Evolutionary conservation across 306 rosid species (phyloP), one percentile per base, ranked within the genome.

Genomic region (Coriaria nepalensis): DNA sequence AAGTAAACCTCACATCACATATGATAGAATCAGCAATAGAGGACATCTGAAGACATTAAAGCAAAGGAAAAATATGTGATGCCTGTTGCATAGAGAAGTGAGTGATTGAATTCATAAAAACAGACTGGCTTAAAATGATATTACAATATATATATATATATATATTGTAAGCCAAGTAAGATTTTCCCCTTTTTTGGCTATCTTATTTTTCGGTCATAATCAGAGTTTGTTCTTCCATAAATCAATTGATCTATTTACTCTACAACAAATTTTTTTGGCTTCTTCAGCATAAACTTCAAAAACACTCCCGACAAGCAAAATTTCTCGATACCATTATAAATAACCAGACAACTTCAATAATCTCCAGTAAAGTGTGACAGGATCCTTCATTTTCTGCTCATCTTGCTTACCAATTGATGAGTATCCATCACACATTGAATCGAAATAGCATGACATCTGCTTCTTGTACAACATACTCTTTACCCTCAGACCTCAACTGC

Each of bases 381-480:
- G 2, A 20, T 3, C 29, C 29, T 20, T 20, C 29, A 20, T 20
- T 20, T 20, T 20, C 29, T 20, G 29, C 29, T 20, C 29, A 20
- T 3, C 1, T 20, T 20, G 29, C 29, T 20, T 20, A 20, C 3
- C 29, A 20, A 20, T 20, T 20, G 3, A 7, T 37, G 8, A 13
- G 45, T 29, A 49, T 53, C 52, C 12, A 14, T 73, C 66, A 90
- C 33, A 90, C 95, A 37, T 90, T 90, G 78, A 90, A 90, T 32
- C 97, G 94, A 53, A 84, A 84, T 70, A 90, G 64, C 97, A 90
- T 84, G 47, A 90, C 92, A 69, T 90, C 97, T 64, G 92, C 95
- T 77, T 84, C 97, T 66, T 58, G 85, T 41, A 90, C 97, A 67
- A 77, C 46, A 62, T 90, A 90, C 10, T 81, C 97, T 75, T 90